Evolutionary conservation across 306 rosid genomes (phyloP).

Genomic region (Luffa aegyptiaca): DNA sequence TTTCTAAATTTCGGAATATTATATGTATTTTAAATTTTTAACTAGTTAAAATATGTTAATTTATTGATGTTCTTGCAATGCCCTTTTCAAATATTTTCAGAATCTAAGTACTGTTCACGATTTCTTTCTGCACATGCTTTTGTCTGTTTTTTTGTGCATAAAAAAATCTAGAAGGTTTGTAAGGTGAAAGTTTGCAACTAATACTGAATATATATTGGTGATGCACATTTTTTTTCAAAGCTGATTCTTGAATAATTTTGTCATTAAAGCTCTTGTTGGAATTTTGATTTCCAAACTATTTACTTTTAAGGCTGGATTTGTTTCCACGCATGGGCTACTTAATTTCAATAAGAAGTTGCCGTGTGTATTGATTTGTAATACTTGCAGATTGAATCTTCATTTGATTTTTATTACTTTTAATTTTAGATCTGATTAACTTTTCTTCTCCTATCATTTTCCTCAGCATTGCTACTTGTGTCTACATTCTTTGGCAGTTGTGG

Average conservation of each 20-base stretch:
- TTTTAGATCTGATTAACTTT: background rate
- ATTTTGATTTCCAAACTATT: background rate
- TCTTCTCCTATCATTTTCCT: conserved; percentile 10
- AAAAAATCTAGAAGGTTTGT: background rate
- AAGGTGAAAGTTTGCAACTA: background rate
- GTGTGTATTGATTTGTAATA: background rate
- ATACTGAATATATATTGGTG: background rate
- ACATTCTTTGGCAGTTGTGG: conserved; percentile 49
- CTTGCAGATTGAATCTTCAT: background rate
- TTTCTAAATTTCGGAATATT: background rate
- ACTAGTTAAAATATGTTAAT: too few relatives aligned
- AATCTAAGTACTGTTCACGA: background rate
- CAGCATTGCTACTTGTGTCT: conserved; percentile 58
- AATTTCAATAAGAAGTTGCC: background rate
- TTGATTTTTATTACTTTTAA: background rate
- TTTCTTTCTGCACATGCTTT: background rate
- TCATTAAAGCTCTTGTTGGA: background rate
- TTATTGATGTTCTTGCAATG: background rate
- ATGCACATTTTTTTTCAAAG: background rate
- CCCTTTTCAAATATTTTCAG: background rate
- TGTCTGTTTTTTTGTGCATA: background rate
- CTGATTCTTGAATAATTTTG: background rate
- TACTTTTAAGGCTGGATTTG: background rate
- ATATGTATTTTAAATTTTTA: background rate
- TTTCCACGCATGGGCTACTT: background rate